Percentiles rank a stretch among this genome's conserved stretches.
These are phyloP conservation scores for Mycena amicta DNA, from an alignment of 768 basidiomycete species.

Conservation along the genomic window DNA sequence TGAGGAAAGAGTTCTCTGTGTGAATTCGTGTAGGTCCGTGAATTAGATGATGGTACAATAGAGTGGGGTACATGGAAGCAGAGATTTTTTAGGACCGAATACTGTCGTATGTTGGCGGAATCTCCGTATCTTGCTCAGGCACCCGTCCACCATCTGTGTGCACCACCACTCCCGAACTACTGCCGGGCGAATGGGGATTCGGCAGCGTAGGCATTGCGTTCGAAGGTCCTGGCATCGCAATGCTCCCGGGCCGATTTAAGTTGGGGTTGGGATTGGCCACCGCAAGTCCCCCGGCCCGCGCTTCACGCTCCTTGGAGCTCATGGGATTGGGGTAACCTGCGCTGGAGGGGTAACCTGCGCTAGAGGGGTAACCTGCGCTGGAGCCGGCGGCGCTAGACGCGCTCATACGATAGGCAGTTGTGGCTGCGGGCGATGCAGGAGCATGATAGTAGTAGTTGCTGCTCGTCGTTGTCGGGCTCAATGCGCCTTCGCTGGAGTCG, in stretches of 20 bases:
- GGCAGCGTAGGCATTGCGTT: slow-evolving; percentile 2
- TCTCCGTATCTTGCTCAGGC: slow-evolving; percentile 17
- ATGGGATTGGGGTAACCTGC: slow-evolving; percentile 15
- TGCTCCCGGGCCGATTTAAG: background rate
- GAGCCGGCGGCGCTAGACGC: slow-evolving; percentile 1
- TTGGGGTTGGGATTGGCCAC: slow-evolving; percentile 20
- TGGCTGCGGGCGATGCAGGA: background rate
- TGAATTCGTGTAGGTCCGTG: background rate
- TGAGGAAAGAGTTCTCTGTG: background rate
- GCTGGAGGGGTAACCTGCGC: too few species aligned
- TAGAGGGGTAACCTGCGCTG: slow-evolving; percentile 6
- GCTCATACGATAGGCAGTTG: slow-evolving; percentile 1
- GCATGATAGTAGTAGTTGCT: slow-evolving; percentile 8
- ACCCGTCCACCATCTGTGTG: slow-evolving; percentile 21
- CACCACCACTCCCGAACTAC: slow-evolving; percentile 14
- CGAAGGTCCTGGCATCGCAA: slow-evolving; percentile 8
- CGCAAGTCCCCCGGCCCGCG: slow-evolving; percentile 6
- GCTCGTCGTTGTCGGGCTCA: slow-evolving; percentile 10
- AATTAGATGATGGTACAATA: background rate
- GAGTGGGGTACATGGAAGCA: background rate
- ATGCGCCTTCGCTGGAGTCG: background rate
- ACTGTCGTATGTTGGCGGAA: slow-evolving; percentile 24
- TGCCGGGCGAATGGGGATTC: slow-evolving; percentile 18
- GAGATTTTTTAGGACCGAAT: slow-evolving; percentile 3
- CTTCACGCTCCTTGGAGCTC: slow-evolving; percentile 23